Evolutionary conservation across 2,329 filamentous ascomycete genomes (phyloP), one percentile per base, ranked within the genome.

Genomic region (Xylariaceae sp.): DNA sequence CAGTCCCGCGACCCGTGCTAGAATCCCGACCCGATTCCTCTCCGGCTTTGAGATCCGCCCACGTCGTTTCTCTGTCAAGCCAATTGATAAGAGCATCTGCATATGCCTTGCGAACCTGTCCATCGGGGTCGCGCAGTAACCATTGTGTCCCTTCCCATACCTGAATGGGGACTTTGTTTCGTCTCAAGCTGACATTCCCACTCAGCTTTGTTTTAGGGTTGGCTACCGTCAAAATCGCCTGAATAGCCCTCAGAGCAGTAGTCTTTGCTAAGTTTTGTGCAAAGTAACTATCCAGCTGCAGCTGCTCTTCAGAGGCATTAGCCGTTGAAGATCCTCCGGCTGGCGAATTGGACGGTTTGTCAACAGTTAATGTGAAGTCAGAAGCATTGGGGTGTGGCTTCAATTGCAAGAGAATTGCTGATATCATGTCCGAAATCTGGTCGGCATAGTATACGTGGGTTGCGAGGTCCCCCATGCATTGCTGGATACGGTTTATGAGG

Each of bases 141-240:
- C 90, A 96, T 58, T 96, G 90, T 0, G 91, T 96, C n/a, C 89
- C 90, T 70, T 97, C 91, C 94, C 94, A 99, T 0, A 91, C 87
- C 52, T 88, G 81, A 6, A 95, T 78, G 0, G 88, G 85, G 0
- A 95, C 88, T 41, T 79, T 83, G 68, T 87, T 89, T 59, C 91
- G 81, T 4, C 84, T 83, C 50, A 94, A 80, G 32, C 81, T 81
- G 50, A 76, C 79, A 67, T 78, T 84, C 61, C 79, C 80, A 61
- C 74, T 77, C 56, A 79, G 74, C 61, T 79, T 83, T 27, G 78
- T 80, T 61, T 79, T 80, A 42, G 80, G 80, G 65, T 95, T 95
- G 2, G 92, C 91, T 27, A 95, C 87, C 26, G 86, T 73, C 26
- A 99, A 75, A 53, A 96, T 91, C 40, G 85, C 83, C 69, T 90